Percentiles rank a stretch among this genome's conserved stretches.
phyloP scores from a whole-genome alignment of 345 rosid genomes.

The Acer negundo region DNA sequence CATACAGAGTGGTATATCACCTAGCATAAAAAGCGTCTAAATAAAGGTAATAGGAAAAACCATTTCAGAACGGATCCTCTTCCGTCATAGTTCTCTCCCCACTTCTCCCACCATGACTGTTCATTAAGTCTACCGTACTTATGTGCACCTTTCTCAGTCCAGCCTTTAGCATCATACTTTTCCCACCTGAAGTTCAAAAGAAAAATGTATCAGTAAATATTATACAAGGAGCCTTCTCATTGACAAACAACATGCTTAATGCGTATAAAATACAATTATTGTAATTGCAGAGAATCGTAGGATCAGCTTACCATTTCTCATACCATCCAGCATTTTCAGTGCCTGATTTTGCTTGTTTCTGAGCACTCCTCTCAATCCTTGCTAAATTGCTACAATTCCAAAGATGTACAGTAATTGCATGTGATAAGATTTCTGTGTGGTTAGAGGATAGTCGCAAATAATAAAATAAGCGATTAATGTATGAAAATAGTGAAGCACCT shows the following conservation, averaged over 20 bases:
- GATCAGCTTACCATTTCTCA: conserved; percentile 85
- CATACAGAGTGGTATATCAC: not conserved
- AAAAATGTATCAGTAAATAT: not conserved
- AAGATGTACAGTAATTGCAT: conserved; percentile 2
- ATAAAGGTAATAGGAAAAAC: conserved; percentile 36
- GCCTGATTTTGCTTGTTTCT: conserved; percentile 96
- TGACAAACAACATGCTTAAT: conserved; percentile 2
- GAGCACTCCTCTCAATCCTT: conserved; percentile 97
- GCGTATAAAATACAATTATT: not conserved
- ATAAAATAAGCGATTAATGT: conserved; percentile 1
- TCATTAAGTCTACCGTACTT: conserved; percentile 95
- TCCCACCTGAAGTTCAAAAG: conserved; percentile 79
- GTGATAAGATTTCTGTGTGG: conserved; percentile 5
- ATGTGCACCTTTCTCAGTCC: conserved; percentile 99
- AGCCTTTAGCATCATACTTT: conserved; percentile 97
- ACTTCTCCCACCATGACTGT: conserved; percentile 99
- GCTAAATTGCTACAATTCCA: conserved; percentile 77
- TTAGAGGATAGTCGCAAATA: not conserved
- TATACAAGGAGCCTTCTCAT: not conserved
- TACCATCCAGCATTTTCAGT: conserved; percentile 97
- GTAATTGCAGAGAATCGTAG: conserved; percentile 14
- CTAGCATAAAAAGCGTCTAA: not conserved
- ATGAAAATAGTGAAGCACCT: conserved; percentile 49
- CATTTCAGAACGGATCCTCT: conserved; percentile 98
- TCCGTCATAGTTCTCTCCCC: conserved; percentile 99